Evolutionary conservation across 2,329 filamentous ascomycete genomes (phyloP).

Genomic region (Escovopsis weberi): DNA sequence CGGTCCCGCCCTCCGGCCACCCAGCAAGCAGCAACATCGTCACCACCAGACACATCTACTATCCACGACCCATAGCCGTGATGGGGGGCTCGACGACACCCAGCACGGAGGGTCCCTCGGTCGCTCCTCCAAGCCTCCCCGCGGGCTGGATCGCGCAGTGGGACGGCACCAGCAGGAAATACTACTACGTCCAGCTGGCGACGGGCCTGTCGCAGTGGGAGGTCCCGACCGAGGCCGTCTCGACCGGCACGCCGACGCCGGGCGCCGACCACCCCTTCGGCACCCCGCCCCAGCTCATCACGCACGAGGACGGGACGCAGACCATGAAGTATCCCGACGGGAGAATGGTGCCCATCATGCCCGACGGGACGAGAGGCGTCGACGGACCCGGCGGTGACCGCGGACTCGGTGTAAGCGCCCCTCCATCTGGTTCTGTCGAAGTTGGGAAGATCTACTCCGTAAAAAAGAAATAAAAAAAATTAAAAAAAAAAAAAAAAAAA

Average conservation of each 20-base stretch:
- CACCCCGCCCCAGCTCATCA: constrained; percentile 42
- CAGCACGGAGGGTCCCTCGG: constrained; percentile 43
- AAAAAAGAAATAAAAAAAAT: too few species aligned
- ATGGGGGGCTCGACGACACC: constrained; percentile 47
- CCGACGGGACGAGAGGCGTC: constrained; percentile 33
- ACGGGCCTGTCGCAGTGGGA: constrained; percentile 63
- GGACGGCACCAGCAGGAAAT: constrained; percentile 49
- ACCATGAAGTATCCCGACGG: constrained; percentile 47
- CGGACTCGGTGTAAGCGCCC: constrained; percentile 46
- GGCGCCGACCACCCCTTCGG: constrained; percentile 49
- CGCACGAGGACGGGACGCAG: constrained; percentile 47
- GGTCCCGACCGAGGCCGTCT: constrained; percentile 49
- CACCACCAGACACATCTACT: not conserved
- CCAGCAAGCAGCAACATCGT: too few species aligned
- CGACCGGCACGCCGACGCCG: constrained; percentile 42
- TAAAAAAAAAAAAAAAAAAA: too few species aligned
- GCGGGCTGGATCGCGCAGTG: constrained; percentile 57
- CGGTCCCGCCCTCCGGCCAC: not conserved
- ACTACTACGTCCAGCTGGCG: constrained; percentile 59
- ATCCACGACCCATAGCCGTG: not conserved
- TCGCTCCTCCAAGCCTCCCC: constrained; percentile 44
- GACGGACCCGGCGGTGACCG: constrained; percentile 43
- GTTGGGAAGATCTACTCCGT: too few species aligned
- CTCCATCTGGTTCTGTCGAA: not conserved
- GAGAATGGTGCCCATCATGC: constrained; percentile 43